Base-by-base conservation (phyloP, 2,329 filamentous ascomycete genomes). In the Microcyclosporella mali region DNA sequence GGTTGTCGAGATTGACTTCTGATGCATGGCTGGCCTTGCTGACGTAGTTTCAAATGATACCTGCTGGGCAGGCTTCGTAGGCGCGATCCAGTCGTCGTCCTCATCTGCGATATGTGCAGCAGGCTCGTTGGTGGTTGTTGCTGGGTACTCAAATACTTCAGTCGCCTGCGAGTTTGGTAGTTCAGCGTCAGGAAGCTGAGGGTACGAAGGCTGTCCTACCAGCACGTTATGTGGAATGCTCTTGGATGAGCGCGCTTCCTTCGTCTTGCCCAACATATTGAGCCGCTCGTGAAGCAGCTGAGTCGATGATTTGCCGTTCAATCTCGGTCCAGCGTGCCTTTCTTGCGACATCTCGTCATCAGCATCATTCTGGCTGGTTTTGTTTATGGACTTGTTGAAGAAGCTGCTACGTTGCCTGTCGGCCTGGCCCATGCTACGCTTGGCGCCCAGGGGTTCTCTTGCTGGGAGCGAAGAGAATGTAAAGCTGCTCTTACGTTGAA, bases 391-490 rank as follows among this genome's bases (percentile, higher is more conserved):
- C 46, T 84, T 75, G 36, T 79, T 81, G 58, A 88, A 82, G 53
- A 88, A 83, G 65, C 86, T 90, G 35, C 76, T 79, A 45, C 84
- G 76, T 21, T 52, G 49, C 18, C 55, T 57, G 40, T 94, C 86
- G 28, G 89, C 63, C 52, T 95, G 84, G 57, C 75, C 88, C 58
- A 88, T 79, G 62, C 85, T 94, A 68, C 89, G 90, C 63, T 94
- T 94, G 12, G 78, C 79, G 25, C 81, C 80, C 40, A 97, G 71
- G 28, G 90, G 90, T 59, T 97, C 90, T 48, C 92, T 79, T 2
- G 90, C 89, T 21, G 92, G 92, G 10, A 98, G 73, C 14, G 92
- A 88, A 29, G 92, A 88, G 67, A 98, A 97, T 46, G 85, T 94
- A 47, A 98, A 75, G 62, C 90, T 97, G 66, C 89, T 95, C 72